phyloP scores from a whole-genome alignment of 345 rosid species.

The Pugionium cornutum region DNA sequence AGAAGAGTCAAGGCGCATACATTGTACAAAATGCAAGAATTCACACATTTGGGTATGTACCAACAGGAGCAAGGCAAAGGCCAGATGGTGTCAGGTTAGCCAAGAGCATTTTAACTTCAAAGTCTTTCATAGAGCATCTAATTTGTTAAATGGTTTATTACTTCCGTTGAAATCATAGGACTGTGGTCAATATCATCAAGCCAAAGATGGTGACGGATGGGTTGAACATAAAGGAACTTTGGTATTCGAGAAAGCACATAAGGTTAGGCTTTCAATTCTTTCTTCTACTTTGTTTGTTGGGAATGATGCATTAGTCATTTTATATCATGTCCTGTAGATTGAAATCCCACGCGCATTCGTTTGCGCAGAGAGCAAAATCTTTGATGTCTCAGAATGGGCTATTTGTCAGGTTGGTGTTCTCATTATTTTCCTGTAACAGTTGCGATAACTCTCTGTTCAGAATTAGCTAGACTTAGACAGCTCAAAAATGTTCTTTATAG shows the following conservation, averaged over 20 bases:
- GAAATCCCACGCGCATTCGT: constrained; percentile 99
- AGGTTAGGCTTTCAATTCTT: constrained; percentile 43
- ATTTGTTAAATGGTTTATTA: constrained; percentile 16
- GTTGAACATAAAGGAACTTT: constrained; percentile 91
- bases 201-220: constrained; percentile 99
- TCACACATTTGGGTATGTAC: constrained; percentile 98
- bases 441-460: background rate
- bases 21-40: constrained; percentile 88
- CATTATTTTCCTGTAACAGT: background rate
- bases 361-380: constrained; percentile 87
- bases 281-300: too few species aligned
- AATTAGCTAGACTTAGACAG: constrained; percentile 2
- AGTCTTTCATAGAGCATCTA: background rate
- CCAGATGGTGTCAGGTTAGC: constrained; percentile 96
- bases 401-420: constrained; percentile 3
- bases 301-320: background rate
- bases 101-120: background rate
- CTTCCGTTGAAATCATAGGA: constrained; percentile 46
- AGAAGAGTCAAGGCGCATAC: constrained; percentile 95
- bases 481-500: background rate
- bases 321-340: constrained; percentile 49
- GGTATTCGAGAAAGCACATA: constrained; percentile 74
- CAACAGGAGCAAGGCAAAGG: constrained; percentile 73
- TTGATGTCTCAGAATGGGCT: constrained; percentile 40
- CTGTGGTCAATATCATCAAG: constrained; percentile 95